These are phyloP conservation scores for Pholiota microspora DNA, from an alignment of 768 basidiomycete genomes.

Conservation along the genomic window DNA sequence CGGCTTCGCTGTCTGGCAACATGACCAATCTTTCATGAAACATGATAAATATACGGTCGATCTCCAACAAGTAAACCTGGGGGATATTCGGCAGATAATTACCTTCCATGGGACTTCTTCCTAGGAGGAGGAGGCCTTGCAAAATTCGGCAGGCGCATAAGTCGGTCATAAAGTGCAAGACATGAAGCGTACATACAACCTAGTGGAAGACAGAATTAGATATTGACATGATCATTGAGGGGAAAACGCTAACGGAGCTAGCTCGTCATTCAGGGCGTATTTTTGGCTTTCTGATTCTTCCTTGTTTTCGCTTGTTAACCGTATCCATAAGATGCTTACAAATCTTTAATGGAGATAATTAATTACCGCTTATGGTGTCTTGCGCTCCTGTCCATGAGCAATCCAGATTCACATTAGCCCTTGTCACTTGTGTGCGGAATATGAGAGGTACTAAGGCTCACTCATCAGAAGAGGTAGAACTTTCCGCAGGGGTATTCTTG, in stretches of 20 bases:
- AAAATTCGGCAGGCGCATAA: neutral
- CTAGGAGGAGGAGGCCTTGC: conserved; percentile 1
- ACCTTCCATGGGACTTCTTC: neutral
- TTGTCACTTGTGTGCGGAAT: neutral
- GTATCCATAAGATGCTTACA: neutral
- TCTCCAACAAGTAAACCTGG: neutral
- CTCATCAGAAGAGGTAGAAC: conserved; percentile 9
- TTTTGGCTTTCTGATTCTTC: neutral
- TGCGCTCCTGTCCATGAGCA: neutral
- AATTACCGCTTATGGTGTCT: neutral
- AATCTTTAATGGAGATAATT: neutral
- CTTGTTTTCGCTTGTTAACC: neutral
- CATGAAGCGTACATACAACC: neutral
- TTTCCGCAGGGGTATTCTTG: conserved; percentile 4
- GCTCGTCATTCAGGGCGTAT: neutral
- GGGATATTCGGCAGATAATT: neutral
- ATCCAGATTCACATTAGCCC: neutral
- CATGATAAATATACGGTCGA: neutral
- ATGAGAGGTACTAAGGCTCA: neutral
- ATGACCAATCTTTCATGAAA: neutral
- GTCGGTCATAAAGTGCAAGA: neutral
- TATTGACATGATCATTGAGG: neutral
- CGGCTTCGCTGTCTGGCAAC: neutral
- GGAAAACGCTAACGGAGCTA: conserved; percentile 2
- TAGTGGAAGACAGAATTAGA: neutral